phyloP scores from a whole-genome alignment of 139 green algal species.

The Chlorella sorokiniana region DNA sequence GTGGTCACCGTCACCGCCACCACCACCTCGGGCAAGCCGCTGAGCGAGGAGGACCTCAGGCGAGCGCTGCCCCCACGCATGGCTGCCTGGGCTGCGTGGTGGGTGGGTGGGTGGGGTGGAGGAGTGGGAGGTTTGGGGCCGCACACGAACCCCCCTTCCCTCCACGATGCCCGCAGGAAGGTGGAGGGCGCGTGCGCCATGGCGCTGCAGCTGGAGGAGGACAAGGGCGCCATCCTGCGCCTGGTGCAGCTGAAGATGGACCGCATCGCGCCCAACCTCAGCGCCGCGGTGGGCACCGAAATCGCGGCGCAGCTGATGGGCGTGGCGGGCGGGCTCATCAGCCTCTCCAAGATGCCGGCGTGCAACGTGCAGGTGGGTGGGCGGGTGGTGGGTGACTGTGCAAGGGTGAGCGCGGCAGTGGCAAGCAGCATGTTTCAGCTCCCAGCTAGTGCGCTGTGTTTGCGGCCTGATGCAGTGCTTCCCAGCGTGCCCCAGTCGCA shows the following conservation, averaged over 20 bases:
- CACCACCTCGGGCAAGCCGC: constrained; percentile 84
- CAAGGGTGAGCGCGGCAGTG: not conserved
- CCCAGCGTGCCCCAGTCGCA: not conserved
- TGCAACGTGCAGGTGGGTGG: constrained; percentile 91
- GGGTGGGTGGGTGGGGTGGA: not conserved
- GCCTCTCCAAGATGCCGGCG: constrained; percentile 89
- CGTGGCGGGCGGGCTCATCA: constrained; percentile 85
- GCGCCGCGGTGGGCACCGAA: constrained; percentile 82
- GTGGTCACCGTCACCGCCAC: constrained; percentile 95
- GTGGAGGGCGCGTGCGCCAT: constrained; percentile 78
- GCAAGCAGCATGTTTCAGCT: too few relatives aligned
- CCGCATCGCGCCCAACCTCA: constrained; percentile 94
- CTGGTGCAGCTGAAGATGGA: constrained; percentile 90
- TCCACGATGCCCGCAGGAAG: constrained; percentile 3
- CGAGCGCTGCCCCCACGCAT: too few relatives aligned
- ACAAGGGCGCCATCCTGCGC: constrained; percentile 80
- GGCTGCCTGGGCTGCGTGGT: too few relatives aligned
- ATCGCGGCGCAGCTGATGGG: constrained; percentile 94
- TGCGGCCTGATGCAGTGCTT: too few relatives aligned
- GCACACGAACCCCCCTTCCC: not conserved
- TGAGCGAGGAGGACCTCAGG: constrained; percentile 65
- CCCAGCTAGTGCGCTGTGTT: too few relatives aligned
- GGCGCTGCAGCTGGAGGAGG: constrained; percentile 82
- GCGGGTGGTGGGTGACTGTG: not conserved
- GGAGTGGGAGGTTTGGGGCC: not conserved